Evolutionary conservation across 1,284 basidiomycete species (phyloP).

Genomic region (Moesziomyces sp.): DNA sequence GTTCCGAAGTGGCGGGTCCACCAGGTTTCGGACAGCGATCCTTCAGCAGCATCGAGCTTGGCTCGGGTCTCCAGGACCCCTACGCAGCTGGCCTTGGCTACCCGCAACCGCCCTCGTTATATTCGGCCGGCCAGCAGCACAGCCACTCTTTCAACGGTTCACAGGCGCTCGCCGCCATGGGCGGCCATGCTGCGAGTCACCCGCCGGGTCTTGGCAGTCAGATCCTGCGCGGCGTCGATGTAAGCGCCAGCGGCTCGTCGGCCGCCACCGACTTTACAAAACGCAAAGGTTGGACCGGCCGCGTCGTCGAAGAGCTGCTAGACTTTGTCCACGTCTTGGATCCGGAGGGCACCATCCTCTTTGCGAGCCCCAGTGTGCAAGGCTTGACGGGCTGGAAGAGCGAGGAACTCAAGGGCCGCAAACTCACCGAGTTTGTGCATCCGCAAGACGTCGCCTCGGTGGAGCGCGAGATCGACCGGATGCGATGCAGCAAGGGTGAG

Average conservation of each 20-base stretch:
- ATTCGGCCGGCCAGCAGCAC: constrained; percentile 29
- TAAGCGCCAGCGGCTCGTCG: constrained; percentile 44
- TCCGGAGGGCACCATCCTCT: constrained; percentile 49
- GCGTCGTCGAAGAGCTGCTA: constrained; percentile 60
- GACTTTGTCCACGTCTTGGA: constrained; percentile 63
- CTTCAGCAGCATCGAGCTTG: constrained; percentile 31
- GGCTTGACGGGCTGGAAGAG: constrained; percentile 58
- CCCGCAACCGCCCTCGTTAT: constrained; percentile 27
- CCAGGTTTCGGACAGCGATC: constrained; percentile 26
- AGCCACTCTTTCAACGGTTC: constrained; percentile 34
- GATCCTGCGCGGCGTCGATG: constrained; percentile 49
- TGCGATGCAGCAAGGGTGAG: constrained; percentile 48
- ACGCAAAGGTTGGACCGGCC: constrained; percentile 59
- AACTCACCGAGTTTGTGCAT: constrained; percentile 56
- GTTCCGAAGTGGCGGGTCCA: constrained; percentile 23
- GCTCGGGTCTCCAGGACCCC: constrained; percentile 8
- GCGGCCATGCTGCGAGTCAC: constrained; percentile 53
- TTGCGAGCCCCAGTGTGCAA: constrained; percentile 53
- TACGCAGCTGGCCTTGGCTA: constrained; percentile 20
- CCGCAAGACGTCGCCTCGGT: constrained; percentile 56
- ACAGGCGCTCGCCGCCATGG: constrained; percentile 32
- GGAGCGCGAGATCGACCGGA: constrained; percentile 48
- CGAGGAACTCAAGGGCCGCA: constrained; percentile 55
- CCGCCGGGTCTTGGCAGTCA: constrained; percentile 51
- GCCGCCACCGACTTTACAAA: constrained; percentile 61